Evolutionary conservation across 345 rosid genomes (phyloP).

Genomic region (Syzygium oleosum): DNA sequence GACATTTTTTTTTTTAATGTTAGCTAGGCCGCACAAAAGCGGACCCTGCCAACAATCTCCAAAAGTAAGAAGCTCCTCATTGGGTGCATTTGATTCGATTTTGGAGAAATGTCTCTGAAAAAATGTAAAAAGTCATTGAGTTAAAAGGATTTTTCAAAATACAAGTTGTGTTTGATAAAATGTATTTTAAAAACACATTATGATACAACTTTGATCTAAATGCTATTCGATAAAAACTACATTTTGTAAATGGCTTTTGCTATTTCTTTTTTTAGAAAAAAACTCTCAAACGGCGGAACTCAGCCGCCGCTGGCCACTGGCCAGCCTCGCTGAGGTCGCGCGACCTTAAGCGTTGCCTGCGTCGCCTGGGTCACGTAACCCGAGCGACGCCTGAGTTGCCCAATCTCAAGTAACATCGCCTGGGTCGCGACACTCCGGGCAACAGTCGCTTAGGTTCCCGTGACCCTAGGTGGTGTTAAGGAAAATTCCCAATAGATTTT

Average conservation of each 20-base stretch:
- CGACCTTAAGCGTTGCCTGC: accelerated
- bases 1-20: too few relatives aligned
- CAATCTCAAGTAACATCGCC: accelerated
- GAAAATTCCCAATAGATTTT: too few relatives aligned
- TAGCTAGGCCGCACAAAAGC: too few relatives aligned
- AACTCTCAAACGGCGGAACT: too few relatives aligned
- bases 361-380: accelerated
- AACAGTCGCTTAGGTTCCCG: accelerated
- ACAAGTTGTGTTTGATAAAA: accelerated
- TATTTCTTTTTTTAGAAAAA: too few relatives aligned
- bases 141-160: accelerated
- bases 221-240: background rate
- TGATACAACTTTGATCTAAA: background rate
- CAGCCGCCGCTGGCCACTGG: too few relatives aligned
- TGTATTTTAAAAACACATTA: accelerated
- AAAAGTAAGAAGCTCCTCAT: too few relatives aligned
- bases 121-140: too few relatives aligned
- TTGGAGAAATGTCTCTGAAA: accelerated
- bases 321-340: accelerated
- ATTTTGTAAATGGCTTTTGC: background rate
- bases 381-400: accelerated
- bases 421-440: accelerated
- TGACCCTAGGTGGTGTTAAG: accelerated
- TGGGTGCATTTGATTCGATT: background rate
- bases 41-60: too few relatives aligned